These are phyloP conservation scores for Orbilia ellipsospora DNA, from an alignment of 2,329 filamentous ascomycete species.

Conservation along the genomic window DNA sequence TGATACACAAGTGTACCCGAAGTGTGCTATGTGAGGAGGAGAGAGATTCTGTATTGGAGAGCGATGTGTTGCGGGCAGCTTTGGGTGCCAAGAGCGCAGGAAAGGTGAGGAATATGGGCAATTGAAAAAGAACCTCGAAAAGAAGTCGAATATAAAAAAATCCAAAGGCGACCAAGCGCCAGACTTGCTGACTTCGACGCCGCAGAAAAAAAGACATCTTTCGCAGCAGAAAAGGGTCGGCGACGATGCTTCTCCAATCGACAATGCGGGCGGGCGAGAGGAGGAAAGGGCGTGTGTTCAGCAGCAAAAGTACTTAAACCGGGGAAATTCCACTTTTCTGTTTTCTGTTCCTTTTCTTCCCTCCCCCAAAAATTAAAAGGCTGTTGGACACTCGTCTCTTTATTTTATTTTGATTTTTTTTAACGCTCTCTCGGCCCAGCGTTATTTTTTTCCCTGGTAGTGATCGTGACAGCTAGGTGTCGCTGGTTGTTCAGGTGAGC, in stretches of 20 bases:
- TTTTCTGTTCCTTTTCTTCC: slow-evolving; percentile 5
- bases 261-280: slow-evolving; percentile 5
- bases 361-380: neutral
- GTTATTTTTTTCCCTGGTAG: neutral
- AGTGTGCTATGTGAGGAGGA: neutral
- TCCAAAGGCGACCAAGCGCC: neutral
- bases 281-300: slow-evolving; percentile 27
- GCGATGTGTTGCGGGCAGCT: slow-evolving; percentile 46
- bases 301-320: slow-evolving; percentile 53
- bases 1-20: neutral
- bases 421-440: too few species aligned
- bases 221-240: slow-evolving; percentile 9
- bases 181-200: slow-evolving; percentile 30
- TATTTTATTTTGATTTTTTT: too few species aligned
- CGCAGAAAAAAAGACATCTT: slow-evolving; percentile 9
- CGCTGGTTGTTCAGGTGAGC: slow-evolving; percentile 8
- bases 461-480: too few species aligned
- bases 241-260: neutral
- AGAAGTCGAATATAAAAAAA: slow-evolving; percentile 21
- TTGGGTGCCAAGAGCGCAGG: slow-evolving; percentile 16
- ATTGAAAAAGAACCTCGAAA: slow-evolving; percentile 51
- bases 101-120: slow-evolving; percentile 9
- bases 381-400: too few species aligned
- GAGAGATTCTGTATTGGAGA: neutral
- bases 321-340: slow-evolving; percentile 51